Conservation (phyloP, 495 filamentous ascomycete species). For the Darksidea phi region DNA sequence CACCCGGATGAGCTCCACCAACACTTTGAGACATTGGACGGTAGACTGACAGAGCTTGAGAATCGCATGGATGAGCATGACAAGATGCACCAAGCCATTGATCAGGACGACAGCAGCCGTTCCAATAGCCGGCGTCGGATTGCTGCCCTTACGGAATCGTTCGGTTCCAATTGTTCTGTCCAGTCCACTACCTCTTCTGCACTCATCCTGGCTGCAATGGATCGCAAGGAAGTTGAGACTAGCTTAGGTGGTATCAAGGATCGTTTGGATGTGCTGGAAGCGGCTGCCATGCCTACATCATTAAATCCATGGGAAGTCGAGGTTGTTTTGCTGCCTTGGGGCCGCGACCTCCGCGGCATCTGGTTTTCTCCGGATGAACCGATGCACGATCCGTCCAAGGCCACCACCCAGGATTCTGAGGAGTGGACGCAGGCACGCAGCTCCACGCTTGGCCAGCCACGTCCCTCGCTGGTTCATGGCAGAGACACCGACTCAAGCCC, state of each 20-base stretch:
- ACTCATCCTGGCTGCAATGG: slow-evolving; percentile 40
- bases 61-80: slow-evolving; percentile 61
- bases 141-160: slow-evolving; percentile 31
- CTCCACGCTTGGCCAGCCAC: background rate
- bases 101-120: slow-evolving; percentile 41
- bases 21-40: slow-evolving; percentile 57
- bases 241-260: slow-evolving; percentile 55
- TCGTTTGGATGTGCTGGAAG: slow-evolving; percentile 57
- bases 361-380: slow-evolving; percentile 57
- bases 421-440: slow-evolving; percentile 59
- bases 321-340: slow-evolving; percentile 67
- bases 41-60: slow-evolving; percentile 61
- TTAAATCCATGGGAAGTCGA: slow-evolving; percentile 66
- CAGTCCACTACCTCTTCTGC: slow-evolving; percentile 41
- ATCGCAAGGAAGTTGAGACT: slow-evolving; percentile 38
- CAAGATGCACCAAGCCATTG: slow-evolving; percentile 46
- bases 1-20: slow-evolving; percentile 60
- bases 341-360: slow-evolving; percentile 55
- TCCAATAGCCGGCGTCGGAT: slow-evolving; percentile 1
- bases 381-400: slow-evolving; percentile 43
- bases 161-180: slow-evolving; percentile 38
- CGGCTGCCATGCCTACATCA: slow-evolving; percentile 53
- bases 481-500: background rate
- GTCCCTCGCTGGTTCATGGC: background rate
- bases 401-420: slow-evolving; percentile 46